Conservation (phyloP, 352 stramenopile genomes). For the Pythium rishiriense region DNA sequence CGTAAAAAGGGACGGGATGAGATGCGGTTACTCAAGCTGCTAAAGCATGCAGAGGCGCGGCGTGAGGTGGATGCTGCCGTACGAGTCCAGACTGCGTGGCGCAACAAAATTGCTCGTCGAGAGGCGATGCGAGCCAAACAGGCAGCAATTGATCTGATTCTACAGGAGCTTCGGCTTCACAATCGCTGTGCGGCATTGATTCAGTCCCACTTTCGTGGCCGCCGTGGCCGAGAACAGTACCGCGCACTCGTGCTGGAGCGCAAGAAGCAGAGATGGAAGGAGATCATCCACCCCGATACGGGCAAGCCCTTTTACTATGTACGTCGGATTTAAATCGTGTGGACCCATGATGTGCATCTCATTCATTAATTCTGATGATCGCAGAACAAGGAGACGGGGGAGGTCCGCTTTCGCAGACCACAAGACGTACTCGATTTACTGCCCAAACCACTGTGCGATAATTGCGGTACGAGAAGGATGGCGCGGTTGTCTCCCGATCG, state of each 20-base stretch:
- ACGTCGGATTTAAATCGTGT: slow-evolving; percentile 15
- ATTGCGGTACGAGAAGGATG: slow-evolving; percentile 89
- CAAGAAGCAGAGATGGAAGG: slow-evolving; percentile 91
- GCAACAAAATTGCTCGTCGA: slow-evolving; percentile 34
- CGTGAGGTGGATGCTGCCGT: slow-evolving; percentile 33
- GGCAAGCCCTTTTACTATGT: slow-evolving; percentile 90
- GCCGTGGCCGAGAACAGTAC: slow-evolving; percentile 64
- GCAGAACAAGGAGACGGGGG: slow-evolving; percentile 91
- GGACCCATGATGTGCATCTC: not conserved
- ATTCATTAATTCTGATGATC: not conserved
- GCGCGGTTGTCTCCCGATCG: no score
- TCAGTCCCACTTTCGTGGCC: slow-evolving; percentile 71
- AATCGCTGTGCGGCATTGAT: slow-evolving; percentile 75
- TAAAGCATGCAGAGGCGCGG: slow-evolving; percentile 42
- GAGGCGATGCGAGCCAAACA: slow-evolving; percentile 35
- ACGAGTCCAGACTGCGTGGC: slow-evolving; percentile 55
- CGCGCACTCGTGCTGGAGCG: slow-evolving; percentile 43
- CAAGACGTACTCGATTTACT: slow-evolving; percentile 92
- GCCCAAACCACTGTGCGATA: slow-evolving; percentile 83
- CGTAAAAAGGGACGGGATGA: slow-evolving; percentile 48
- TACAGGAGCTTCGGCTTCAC: slow-evolving; percentile 55
- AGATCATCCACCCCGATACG: slow-evolving; percentile 80
- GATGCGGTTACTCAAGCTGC: slow-evolving; percentile 38
- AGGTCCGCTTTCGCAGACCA: slow-evolving; percentile 89
- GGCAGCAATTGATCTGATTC: slow-evolving; percentile 39